Conservation (phyloP, 2,329 filamentous ascomycete genomes). For the Metarhizium anisopliae region DNA sequence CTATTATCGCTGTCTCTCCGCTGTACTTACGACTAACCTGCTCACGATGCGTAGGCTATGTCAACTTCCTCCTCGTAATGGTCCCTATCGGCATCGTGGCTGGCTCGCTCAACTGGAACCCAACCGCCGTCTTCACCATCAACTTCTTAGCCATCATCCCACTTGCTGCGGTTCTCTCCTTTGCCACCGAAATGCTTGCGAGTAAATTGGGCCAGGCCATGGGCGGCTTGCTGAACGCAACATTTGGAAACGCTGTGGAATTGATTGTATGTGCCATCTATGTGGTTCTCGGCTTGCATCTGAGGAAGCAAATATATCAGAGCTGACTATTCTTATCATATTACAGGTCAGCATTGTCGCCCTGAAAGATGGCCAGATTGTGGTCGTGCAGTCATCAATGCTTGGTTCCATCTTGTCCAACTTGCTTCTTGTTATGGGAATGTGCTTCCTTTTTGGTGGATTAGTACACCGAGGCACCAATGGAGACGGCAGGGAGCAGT, state of each 20-base stretch:
- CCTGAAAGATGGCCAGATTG: conserved; percentile 73
- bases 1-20: neutral
- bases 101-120: conserved; percentile 51
- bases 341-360: conserved; percentile 85
- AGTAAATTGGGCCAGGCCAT: conserved; percentile 63
- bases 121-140: conserved; percentile 61
- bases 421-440: conserved; percentile 75
- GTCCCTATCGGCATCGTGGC: conserved; percentile 66
- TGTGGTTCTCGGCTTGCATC: neutral
- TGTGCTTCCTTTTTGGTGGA: conserved; percentile 71
- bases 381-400: conserved; percentile 97
- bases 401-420: conserved; percentile 93
- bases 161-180: conserved; percentile 63
- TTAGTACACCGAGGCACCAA: conserved; percentile 49
- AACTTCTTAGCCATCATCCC: conserved; percentile 79
- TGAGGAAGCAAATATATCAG: neutral
- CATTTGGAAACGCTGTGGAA: conserved; percentile 73
- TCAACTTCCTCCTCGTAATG: conserved; percentile 64
- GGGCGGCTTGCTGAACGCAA: conserved; percentile 66
- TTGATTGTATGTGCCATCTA: conserved; percentile 50
- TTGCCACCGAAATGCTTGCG: conserved; percentile 70
- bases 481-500: conserved; percentile 56
- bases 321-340: neutral
- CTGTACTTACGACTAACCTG: neutral
- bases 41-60: conserved; percentile 33